phyloP scores from a whole-genome alignment of 495 filamentous ascomycete species.

The Staphylotrichum longicolle region DNA sequence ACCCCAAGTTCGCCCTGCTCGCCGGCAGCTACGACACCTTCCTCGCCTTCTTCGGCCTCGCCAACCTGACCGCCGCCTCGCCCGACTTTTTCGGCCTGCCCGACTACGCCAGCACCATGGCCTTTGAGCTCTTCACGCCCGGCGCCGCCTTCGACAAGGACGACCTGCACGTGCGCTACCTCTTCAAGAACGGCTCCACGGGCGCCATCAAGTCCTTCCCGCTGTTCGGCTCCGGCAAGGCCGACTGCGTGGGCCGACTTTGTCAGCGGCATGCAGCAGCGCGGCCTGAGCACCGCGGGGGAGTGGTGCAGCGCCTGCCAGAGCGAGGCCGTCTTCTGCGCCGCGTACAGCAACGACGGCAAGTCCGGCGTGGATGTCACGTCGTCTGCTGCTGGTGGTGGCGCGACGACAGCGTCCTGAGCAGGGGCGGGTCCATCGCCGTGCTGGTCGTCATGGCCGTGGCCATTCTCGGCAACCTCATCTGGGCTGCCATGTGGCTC shows the following conservation, averaged over 20 bases:
- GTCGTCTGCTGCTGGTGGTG: too few relatives aligned
- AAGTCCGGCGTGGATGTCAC: background rate
- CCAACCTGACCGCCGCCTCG: constrained; percentile 15
- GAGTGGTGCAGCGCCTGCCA: constrained; percentile 22
- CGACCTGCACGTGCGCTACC: constrained; percentile 19
- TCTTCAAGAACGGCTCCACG: constrained; percentile 26
- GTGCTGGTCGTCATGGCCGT: constrained; percentile 16
- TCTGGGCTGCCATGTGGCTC: constrained; percentile 11
- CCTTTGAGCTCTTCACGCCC: constrained; percentile 24
- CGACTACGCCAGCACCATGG: constrained; percentile 27
- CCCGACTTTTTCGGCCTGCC: constrained; percentile 24
- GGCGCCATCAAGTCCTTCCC: constrained; percentile 12
- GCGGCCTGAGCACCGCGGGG: constrained; percentile 9
- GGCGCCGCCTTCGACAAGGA: background rate
- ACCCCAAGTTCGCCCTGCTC: constrained; percentile 23
- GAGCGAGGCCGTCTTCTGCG: constrained; percentile 24
- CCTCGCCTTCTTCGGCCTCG: constrained; percentile 24
- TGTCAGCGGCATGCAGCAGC: constrained; percentile 6
- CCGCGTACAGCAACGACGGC: background rate
- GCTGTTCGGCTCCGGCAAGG: constrained; percentile 18
- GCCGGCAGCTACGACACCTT: constrained; percentile 31
- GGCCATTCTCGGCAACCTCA: constrained; percentile 4
- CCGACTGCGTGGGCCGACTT: constrained; percentile 22
- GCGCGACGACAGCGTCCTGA: background rate
- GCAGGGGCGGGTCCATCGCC: constrained; percentile 10